Base-by-base conservation (phyloP, 2,329 filamentous ascomycete genomes). In the Paecilomyces dactylethromorphus region DNA sequence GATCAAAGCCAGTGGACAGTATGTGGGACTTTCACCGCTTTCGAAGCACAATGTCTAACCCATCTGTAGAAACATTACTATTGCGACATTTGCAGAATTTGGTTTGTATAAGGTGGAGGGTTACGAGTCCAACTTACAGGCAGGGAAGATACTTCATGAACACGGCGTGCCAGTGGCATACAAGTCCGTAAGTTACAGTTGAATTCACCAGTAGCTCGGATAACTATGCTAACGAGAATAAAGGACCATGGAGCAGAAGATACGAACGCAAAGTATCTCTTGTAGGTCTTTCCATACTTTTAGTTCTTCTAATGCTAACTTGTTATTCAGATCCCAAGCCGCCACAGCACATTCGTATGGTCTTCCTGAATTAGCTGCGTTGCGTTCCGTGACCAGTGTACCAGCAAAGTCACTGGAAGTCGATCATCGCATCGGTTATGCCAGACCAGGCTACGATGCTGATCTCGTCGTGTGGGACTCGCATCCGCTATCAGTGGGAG, bases 21-120 rank as follows among this genome's bases (percentile, higher is more conserved):
- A 59, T 26, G 60, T 57, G 18, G 49, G 18, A 39, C 24, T 3
- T 4, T 24, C 18, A 12, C 29, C 80, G 78, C 81, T 85, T 26
- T 86, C 2, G 84, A 84, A 52, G 11, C 7, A 78, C 82, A 54
- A 80, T 81, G 0, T 85, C 79, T 73, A 83, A 83, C 13, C 79
- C 77, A 12, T 77, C 78, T 0, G 71, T 81, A 15, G 83, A 81
- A n/a, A 82, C 80, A 3, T 82, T 79, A 15, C 87, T 83, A n/a
- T 74, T n/a, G 65, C 65, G 8, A 65, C 88, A 3, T 90, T 90
- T 64, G 86, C 87, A 10, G 86, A 89, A 66, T 88, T 86, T 68
- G 88, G 88, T 84, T 87, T 83, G 69, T 90, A 89, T 79, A 89
- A 90, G 72, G 78, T 82, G 1, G 87, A 90, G 72, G 76, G 86